Base-by-base conservation (phyloP, 345 rosid species). In the Brassica juncea region DNA sequence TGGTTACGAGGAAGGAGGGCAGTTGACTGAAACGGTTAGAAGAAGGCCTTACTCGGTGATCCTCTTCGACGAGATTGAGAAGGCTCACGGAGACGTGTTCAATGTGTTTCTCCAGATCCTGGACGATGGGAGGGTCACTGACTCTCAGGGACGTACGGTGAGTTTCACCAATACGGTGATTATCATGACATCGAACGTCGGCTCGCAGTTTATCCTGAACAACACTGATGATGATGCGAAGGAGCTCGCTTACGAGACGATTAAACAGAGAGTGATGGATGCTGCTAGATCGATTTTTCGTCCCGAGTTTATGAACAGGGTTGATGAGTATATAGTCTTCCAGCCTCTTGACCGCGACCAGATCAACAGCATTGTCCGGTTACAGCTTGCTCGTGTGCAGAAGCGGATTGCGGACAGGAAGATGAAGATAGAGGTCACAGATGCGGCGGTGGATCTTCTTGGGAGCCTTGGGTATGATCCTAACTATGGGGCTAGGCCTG, bases 1-100 rank as follows among this genome's bases (percentile, higher is more conserved):
- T 16, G 98, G 99, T 14, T 93, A 96, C 14, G 99, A 96, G 84
- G 99, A 93, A 82, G 99, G 99, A 70, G 99, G 98, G 8, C 99
- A 96, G 69, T 78, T 96, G 75, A 93, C 98, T 0, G 99, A 96
- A 82, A 89, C 86, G 1, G 97, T 96, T 75, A 89, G 99, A 9
- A 81, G 99, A 73, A 87, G 99, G 81, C 99, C 98, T 2, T 96
- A 93, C 84, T 88, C 97, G 15, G 97, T 96, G 2, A 96, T 96
- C 73, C 97, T 96, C 68, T 93, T 96, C 4, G 99, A 96, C 64
- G 99, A 96, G 88, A 93, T 96, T 60, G 99, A 96, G 88, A 96
- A 96, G 81, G 99, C 98, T 28, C 99, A 96, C 49, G 80, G 84
- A 27, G 99, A 93, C 66, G 97, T 96, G 65, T 96, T 93, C 72